A percentile compares a stretch with the other conserved stretches of the same genome.
Evolutionary conservation across 345 rosid genomes (phyloP).

Genomic region (Clarkia xantiana): DNA sequence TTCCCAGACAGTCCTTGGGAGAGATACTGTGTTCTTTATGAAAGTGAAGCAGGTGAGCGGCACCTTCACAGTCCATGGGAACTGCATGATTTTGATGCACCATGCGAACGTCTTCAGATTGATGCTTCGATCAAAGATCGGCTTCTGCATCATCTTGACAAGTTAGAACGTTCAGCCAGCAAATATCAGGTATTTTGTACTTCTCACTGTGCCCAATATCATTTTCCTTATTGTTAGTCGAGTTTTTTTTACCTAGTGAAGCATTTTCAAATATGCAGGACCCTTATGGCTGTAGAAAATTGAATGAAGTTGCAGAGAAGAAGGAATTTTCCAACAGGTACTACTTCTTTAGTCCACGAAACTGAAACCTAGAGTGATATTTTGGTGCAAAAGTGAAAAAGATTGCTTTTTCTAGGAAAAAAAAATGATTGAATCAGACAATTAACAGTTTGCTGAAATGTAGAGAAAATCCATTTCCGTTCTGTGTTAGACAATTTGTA

Average conservation of each 20-base stretch:
- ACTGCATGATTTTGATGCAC: conserved; percentile 48
- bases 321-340: conserved; percentile 74
- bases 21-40: conserved; percentile 42
- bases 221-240: not conserved
- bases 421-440: too few species aligned
- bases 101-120: conserved; percentile 47
- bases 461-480: too few species aligned
- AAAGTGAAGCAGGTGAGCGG: conserved; percentile 28
- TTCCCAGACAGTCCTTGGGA: conserved; percentile 97
- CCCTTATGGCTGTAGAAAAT: conserved; percentile 53
- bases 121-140: conserved; percentile 31
- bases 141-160: conserved; percentile 39
- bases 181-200: conserved; percentile 55
- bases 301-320: conserved; percentile 66
- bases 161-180: conserved; percentile 42
- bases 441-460: too few species aligned
- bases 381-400: too few species aligned
- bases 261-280: conserved; percentile 43
- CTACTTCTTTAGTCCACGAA: too few species aligned
- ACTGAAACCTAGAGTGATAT: too few species aligned
- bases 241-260: not conserved
- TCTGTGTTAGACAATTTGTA: too few species aligned
- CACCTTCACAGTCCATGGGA: conserved; percentile 88
- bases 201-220: too few species aligned
- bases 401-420: too few species aligned